Conservation (phyloP, 2,329 filamentous ascomycete genomes). For the Cryoendolithus antarcticus region DNA sequence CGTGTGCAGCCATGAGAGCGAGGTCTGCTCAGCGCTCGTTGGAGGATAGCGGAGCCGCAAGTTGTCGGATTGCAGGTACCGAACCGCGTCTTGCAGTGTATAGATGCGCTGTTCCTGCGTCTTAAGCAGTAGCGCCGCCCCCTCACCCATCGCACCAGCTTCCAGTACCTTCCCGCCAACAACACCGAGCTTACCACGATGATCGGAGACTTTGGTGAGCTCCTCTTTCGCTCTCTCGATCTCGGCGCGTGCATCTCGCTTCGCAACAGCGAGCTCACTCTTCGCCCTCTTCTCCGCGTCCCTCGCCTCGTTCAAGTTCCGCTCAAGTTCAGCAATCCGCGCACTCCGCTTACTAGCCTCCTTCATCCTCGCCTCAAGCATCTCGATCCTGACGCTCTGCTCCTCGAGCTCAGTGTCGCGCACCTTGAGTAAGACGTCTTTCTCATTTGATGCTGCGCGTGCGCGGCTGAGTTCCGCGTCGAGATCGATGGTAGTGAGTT, state of each 20-base stretch:
- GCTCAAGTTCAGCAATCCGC: slow-evolving; percentile 53
- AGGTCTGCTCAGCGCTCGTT: slow-evolving; percentile 10
- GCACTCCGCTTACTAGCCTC: slow-evolving; percentile 69
- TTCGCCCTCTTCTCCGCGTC: slow-evolving; percentile 45
- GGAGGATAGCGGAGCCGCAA: slow-evolving; percentile 43
- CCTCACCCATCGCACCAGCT: slow-evolving; percentile 56
- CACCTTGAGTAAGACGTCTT: slow-evolving; percentile 40
- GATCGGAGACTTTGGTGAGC: slow-evolving; percentile 16
- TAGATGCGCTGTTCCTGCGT: slow-evolving; percentile 55
- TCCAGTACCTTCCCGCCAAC: slow-evolving; percentile 47
- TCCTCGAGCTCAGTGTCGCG: slow-evolving; percentile 73
- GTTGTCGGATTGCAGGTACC: slow-evolving; percentile 57
- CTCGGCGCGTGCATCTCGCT: slow-evolving; percentile 16
- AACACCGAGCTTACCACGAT: slow-evolving; percentile 25
- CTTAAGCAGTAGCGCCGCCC: slow-evolving; percentile 58
- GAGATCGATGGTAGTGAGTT: slow-evolving; percentile 66
- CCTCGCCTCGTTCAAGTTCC: slow-evolving; percentile 17
- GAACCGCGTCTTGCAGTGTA: slow-evolving; percentile 51
- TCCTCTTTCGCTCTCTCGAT: slow-evolving; percentile 18
- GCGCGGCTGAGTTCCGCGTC: slow-evolving; percentile 74
- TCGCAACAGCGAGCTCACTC: slow-evolving; percentile 13
- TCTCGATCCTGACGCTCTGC: slow-evolving; percentile 81
- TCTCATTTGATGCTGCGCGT: slow-evolving; percentile 68
- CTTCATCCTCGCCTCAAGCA: slow-evolving; percentile 75
- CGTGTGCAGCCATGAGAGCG: slow-evolving; percentile 51